These are phyloP conservation scores for Imleria badia DNA, from an alignment of 768 basidiomycete species.

Conservation along the genomic window DNA sequence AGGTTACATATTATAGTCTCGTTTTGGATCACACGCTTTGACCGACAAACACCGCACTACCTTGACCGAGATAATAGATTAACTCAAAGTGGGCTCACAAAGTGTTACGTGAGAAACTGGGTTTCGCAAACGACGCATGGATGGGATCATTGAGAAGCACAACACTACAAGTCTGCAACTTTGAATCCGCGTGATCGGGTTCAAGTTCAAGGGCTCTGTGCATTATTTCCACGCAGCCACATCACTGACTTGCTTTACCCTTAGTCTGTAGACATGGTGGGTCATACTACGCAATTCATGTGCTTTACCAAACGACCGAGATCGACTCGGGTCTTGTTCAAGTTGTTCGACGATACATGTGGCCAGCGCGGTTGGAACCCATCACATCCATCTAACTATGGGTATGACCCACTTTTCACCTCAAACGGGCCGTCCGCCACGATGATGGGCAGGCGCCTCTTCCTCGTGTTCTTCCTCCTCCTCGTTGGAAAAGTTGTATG, in stretches of 20 bases:
- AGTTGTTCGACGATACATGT: background rate
- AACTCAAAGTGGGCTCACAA: too few relatives aligned
- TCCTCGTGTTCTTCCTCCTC: slow-evolving; percentile 31
- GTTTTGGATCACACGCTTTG: too few relatives aligned
- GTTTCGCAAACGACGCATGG: too few relatives aligned
- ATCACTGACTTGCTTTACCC: background rate
- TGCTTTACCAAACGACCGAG: background rate
- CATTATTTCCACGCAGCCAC: background rate
- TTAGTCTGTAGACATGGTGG: background rate
- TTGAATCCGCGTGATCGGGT: background rate
- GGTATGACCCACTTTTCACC: background rate
- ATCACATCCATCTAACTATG: too few relatives aligned
- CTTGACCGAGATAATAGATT: too few relatives aligned
- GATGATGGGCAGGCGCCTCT: background rate
- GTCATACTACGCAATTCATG: background rate
- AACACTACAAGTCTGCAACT: background rate
- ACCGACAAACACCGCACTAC: too few relatives aligned
- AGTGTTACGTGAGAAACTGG: too few relatives aligned
- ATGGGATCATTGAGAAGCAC: background rate
- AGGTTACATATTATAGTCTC: too few relatives aligned
- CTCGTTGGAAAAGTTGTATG: slow-evolving; percentile 59
- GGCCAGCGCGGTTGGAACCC: background rate
- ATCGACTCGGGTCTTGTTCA: background rate
- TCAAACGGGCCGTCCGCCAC: background rate
- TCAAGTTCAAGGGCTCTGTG: background rate